Evolutionary conservation across 176 grass and related monocot genomes (phyloP).

Genomic region (Juncus effusus): DNA sequence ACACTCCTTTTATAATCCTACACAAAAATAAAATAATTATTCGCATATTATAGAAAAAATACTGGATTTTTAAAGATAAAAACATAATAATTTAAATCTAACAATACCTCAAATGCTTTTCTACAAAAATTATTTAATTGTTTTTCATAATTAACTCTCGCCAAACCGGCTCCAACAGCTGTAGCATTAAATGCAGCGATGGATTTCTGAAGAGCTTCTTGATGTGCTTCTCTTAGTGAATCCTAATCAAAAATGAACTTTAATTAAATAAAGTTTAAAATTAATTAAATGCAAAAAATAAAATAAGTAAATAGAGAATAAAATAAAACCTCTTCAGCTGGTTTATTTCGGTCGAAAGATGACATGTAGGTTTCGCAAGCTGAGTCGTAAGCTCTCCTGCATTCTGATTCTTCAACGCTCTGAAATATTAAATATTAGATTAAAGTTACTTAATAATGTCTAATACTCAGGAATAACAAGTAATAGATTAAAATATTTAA

Average conservation of each 20-base stretch:
- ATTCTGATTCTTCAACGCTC: constrained; percentile 81
- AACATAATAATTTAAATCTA: neutral
- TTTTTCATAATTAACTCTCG: constrained; percentile 59
- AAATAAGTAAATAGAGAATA: too few species aligned
- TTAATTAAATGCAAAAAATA: too few species aligned
- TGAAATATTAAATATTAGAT: constrained; percentile 32
- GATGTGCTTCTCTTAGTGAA: constrained; percentile 56
- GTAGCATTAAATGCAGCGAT: constrained; percentile 46
- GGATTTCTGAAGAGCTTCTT: constrained; percentile 59
- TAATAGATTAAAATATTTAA: too few species aligned
- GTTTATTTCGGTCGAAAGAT: constrained; percentile 46
- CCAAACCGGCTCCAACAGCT: constrained; percentile 59
- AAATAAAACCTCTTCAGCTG: constrained; percentile 51
- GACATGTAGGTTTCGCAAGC: constrained; percentile 53
- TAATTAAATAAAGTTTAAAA: neutral
- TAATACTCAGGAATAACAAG: too few species aligned
- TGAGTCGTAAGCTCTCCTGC: constrained; percentile 59
- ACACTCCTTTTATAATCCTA: constrained; percentile 67
- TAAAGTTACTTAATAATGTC: too few species aligned
- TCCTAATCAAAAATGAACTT: constrained; percentile 38
- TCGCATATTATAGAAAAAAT: neutral
- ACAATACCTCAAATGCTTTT: constrained; percentile 62
- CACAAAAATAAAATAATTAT: constrained; percentile 14
- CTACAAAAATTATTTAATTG: constrained; percentile 53
- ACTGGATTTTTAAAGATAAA: neutral